These are phyloP conservation scores for Geum urbanum DNA, from an alignment of 306 rosid species.

Conservation along the genomic window DNA sequence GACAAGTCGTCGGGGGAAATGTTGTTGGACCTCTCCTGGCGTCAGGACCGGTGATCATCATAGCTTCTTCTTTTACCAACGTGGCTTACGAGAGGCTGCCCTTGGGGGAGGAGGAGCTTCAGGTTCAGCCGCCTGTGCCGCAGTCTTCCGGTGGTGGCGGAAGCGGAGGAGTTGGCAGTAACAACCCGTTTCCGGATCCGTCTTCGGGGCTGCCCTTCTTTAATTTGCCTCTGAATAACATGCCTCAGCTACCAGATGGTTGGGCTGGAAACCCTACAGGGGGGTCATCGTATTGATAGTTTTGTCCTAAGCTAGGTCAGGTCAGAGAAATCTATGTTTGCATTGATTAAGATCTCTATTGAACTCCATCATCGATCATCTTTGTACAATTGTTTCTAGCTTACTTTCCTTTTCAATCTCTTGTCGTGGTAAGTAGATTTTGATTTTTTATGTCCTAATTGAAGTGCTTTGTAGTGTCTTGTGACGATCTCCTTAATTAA, in stretches of 20 bases:
- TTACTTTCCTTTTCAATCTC: neutral
- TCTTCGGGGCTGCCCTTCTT: conserved; percentile 79
- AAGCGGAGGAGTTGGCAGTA: conserved; percentile 26
- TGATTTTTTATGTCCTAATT: conserved; percentile 5
- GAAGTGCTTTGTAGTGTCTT: conserved; percentile 5
- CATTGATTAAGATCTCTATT: conserved; percentile 3
- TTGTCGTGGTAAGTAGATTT: neutral
- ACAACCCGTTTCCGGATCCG: conserved; percentile 54
- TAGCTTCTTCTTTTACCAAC: conserved; percentile 86
- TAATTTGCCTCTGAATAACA: conserved; percentile 64
- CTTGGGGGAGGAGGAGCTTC: conserved; percentile 54
- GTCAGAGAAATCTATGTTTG: conserved; percentile 25
- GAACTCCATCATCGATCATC: conserved; percentile 1
- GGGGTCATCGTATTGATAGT: conserved; percentile 46
- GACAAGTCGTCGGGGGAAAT: conserved; percentile 89
- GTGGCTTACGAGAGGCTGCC: conserved; percentile 92
- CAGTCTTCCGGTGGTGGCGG: conserved; percentile 44
- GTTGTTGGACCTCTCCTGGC: conserved; percentile 84
- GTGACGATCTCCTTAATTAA: conserved; percentile 1
- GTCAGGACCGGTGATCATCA: conserved; percentile 75
- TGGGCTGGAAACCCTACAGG: conserved; percentile 76
- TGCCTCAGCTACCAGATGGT: conserved; percentile 69
- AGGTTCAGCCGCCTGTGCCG: conserved; percentile 44
- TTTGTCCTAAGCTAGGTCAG: conserved; percentile 24
- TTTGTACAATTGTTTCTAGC: conserved; percentile 18